Conservation (phyloP, 225 moss, liverwort and hornwort genomes). For the Thuidium tamariscinum region DNA sequence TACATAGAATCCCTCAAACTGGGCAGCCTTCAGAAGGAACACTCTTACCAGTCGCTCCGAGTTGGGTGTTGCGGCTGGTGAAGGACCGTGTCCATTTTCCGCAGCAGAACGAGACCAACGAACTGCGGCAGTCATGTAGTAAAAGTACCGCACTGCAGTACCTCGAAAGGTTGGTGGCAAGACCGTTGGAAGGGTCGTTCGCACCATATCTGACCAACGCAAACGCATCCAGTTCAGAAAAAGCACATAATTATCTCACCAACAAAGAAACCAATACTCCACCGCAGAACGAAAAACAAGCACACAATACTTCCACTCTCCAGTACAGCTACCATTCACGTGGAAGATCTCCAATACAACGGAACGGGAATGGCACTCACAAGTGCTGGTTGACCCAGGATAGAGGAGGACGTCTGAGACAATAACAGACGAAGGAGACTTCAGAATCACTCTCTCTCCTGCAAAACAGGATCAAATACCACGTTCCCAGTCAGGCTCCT, state of each 20-base stretch:
- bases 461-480: not conserved
- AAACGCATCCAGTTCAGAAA: not conserved
- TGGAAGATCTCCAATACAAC: not conserved
- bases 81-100: slow-evolving; percentile 57
- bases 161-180: slow-evolving; percentile 87
- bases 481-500: not conserved
- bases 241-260: not conserved
- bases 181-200: slow-evolving; percentile 66
- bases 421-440: slow-evolving; percentile 41
- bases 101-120: slow-evolving; percentile 53
- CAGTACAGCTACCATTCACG: not conserved
- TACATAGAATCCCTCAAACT: not conserved
- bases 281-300: too few relatives aligned
- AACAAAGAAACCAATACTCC: not conserved
- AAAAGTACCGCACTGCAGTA: slow-evolving; percentile 86
- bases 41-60: not conserved
- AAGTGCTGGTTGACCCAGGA: slow-evolving; percentile 48
- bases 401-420: slow-evolving; percentile 56
- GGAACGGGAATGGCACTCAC: slow-evolving; percentile 33
- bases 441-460: slow-evolving; percentile 65
- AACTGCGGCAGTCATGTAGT: slow-evolving; percentile 59
- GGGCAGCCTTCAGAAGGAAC: not conserved
- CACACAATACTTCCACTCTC: not conserved
- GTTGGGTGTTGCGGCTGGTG: not conserved
- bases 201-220: slow-evolving; percentile 58